These are phyloP conservation scores for Eucalyptus brandiana DNA, from an alignment of 345 rosid species.

Conservation along the genomic window DNA sequence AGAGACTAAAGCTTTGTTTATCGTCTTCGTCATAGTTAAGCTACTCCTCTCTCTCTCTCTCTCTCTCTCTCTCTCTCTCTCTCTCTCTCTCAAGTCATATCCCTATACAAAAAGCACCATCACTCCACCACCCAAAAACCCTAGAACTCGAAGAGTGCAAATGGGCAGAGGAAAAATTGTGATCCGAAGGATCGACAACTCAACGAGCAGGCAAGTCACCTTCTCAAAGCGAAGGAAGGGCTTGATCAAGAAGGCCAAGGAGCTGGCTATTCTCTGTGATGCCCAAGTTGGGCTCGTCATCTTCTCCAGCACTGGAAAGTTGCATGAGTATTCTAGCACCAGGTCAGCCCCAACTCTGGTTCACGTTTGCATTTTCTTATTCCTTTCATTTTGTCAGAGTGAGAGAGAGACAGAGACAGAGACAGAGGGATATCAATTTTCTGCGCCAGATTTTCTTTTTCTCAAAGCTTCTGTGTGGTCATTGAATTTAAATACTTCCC, in stretches of 20 bases:
- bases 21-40: neutral
- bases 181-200: conserved; percentile 44
- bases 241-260: conserved; percentile 50
- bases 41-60: neutral
- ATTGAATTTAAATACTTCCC: neutral
- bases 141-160: neutral
- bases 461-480: neutral
- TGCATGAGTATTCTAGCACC: conserved; percentile 41
- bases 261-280: conserved; percentile 44
- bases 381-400: neutral
- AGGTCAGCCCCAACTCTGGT: conserved; percentile 9
- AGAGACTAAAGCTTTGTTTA: neutral
- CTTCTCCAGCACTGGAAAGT: conserved; percentile 49
- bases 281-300: conserved; percentile 44
- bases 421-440: neutral
- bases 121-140: neutral
- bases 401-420: neutral
- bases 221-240: conserved; percentile 47
- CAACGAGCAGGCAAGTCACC: conserved; percentile 53
- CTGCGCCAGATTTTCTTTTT: neutral
- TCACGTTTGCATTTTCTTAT: neutral
- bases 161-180: conserved; percentile 61
- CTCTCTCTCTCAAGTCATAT: neutral
- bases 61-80: neutral
- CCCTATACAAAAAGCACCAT: neutral